Evolutionary conservation across 805 yeast genomes (phyloP).

Genomic region (Wickerhamiella dianesei): DNA sequence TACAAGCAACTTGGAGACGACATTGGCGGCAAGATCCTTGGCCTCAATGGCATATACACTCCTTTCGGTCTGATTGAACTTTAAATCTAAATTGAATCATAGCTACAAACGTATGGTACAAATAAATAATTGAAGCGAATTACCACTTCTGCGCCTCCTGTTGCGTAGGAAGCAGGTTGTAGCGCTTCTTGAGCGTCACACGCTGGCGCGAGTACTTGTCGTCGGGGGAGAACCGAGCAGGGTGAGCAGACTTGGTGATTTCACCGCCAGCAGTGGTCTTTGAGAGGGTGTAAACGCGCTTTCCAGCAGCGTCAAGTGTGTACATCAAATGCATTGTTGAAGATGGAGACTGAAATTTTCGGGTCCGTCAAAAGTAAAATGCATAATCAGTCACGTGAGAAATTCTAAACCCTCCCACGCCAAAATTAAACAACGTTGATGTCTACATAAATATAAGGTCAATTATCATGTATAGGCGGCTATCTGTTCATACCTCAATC

Average conservation of each 20-base stretch:
- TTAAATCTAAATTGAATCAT: too few relatives aligned
- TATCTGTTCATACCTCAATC: neutral
- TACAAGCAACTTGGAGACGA: constrained; percentile 1
- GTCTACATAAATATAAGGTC: neutral
- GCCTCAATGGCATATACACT: constrained; percentile 2
- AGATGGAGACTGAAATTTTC: neutral
- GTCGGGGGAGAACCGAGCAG: constrained; percentile 98
- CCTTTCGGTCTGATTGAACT: constrained; percentile 3
- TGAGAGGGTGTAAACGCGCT: constrained; percentile 84
- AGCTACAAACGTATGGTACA: neutral
- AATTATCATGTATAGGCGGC: neutral
- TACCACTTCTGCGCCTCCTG: constrained; percentile 23
- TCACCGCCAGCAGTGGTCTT: constrained; percentile 75
- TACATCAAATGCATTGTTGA: constrained; percentile 90
- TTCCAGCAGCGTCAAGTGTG: constrained; percentile 88
- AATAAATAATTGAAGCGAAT: neutral
- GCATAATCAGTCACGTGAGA: neutral
- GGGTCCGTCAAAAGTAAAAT: too few relatives aligned
- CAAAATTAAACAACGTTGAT: neutral
- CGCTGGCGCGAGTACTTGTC: constrained; percentile 99
- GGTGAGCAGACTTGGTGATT: constrained; percentile 97
- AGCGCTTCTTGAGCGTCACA: constrained; percentile 94
- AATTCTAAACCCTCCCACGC: neutral
- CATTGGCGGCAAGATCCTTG: neutral
- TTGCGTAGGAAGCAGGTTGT: constrained; percentile 74